phyloP scores from a whole-genome alignment of 371 early-diverging fungal species.

The Mucor circinelloides region DNA sequence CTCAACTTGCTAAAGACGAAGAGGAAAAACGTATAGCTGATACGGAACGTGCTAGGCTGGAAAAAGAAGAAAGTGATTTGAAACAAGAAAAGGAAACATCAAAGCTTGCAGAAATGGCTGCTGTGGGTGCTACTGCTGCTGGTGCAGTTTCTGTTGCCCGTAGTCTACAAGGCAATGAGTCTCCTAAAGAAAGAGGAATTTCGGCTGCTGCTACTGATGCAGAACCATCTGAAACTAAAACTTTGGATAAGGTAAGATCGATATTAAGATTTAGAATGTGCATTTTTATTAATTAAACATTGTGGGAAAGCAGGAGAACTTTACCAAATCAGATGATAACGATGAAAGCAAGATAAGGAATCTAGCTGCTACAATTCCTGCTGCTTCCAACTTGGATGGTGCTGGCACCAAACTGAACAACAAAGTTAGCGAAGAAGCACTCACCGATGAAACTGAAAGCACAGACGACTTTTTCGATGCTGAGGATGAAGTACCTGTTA shows the following conservation, averaged over 20 bases:
- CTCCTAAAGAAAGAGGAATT: background rate
- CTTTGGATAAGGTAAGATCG: background rate
- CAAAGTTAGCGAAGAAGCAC: background rate
- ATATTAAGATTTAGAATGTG: background rate
- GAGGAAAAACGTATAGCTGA: background rate
- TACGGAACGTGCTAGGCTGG: background rate
- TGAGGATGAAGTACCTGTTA: constrained; percentile 1
- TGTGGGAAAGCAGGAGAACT: background rate
- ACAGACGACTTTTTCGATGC: constrained; percentile 29
- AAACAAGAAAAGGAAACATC: background rate
- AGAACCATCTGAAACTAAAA: background rate
- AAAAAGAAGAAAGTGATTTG: background rate
- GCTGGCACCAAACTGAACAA: background rate
- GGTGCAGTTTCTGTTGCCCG: background rate
- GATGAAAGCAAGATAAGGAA: background rate
- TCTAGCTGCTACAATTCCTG: background rate
- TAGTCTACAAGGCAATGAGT: background rate
- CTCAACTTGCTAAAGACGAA: background rate
- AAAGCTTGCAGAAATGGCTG: background rate
- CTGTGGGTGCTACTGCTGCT: background rate
- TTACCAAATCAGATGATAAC: background rate
- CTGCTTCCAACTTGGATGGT: background rate
- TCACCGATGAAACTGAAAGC: constrained; percentile 12
- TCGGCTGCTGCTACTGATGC: background rate
- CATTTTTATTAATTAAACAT: background rate